phyloP scores from a whole-genome alignment of 2,329 filamentous ascomycete genomes.

The Stagonosporopsis cucurbitacearum region DNA sequence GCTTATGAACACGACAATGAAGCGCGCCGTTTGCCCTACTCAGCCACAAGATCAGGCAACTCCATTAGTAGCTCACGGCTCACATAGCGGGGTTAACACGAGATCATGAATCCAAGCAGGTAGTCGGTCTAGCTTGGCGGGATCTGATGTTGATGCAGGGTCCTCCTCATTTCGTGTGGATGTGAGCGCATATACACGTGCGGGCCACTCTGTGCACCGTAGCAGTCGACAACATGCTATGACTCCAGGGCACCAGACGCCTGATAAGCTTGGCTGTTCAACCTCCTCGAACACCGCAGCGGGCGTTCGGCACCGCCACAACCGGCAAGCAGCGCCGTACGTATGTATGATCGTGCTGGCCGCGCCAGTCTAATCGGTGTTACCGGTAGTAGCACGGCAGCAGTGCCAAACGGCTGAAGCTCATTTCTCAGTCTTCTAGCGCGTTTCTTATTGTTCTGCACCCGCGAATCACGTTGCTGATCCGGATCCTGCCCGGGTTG shows the following conservation, averaged over 20 bases:
- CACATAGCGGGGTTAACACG: constrained; percentile 17
- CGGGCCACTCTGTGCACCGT: not conserved
- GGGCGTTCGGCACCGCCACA: constrained; percentile 12
- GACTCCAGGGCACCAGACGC: not conserved
- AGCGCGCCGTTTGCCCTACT: constrained; percentile 14
- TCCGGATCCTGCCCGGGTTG: constrained; percentile 6
- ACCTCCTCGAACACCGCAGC: not conserved
- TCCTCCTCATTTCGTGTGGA: constrained; percentile 9
- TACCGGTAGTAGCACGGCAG: constrained; percentile 7
- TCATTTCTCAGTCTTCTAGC: constrained; percentile 21
- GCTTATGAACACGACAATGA: constrained; percentile 16
- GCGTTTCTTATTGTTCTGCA: constrained; percentile 14
- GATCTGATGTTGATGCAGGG: constrained; percentile 3
- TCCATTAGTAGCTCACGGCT: constrained; percentile 13
- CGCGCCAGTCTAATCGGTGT: constrained; percentile 5
- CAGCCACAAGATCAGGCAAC: constrained; percentile 16
- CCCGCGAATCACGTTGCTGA: constrained; percentile 15
- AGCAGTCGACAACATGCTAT: not conserved
- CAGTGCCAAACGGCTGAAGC: constrained; percentile 2
- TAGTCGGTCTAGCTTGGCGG: constrained; percentile 9
- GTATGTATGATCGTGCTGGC: constrained; percentile 1
- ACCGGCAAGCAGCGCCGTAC: not conserved
- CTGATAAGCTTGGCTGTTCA: constrained; percentile 13
- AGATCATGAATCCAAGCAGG: constrained; percentile 1
- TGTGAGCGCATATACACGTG: constrained; percentile 1